Conservation (phyloP, 306 rosid species). For the Hylodesmum podocarpum region DNA sequence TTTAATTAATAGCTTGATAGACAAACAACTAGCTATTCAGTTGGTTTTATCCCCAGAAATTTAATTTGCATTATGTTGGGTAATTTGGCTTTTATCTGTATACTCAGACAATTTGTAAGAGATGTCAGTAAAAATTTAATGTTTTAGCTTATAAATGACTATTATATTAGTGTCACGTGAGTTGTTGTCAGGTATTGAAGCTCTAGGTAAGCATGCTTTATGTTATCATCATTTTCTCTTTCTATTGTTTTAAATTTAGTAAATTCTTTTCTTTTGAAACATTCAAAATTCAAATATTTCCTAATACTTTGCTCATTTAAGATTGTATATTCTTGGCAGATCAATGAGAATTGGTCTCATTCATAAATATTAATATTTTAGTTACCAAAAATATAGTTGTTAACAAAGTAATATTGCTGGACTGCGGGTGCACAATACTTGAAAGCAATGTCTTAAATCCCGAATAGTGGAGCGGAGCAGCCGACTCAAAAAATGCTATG, state of each 20-base stretch:
- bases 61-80: not conserved
- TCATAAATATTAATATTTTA: not conserved
- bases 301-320: not conserved
- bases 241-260: not conserved
- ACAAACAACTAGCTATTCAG: not conserved
- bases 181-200: not conserved
- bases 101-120: not conserved
- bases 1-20: slow-evolving; percentile 2
- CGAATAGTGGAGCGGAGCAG: no score
- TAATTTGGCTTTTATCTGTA: not conserved
- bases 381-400: not conserved
- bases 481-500: no score
- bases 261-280: not conserved
- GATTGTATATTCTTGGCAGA: not conserved
- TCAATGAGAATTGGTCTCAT: not conserved
- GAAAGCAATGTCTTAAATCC: no score
- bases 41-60: not conserved
- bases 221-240: not conserved
- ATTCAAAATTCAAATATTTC: not conserved
- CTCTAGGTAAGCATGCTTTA: not conserved
- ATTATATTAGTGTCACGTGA: not conserved
- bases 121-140: not conserved
- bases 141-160: not conserved
- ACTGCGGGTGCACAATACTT: not conserved
- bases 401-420: not conserved